Evolutionary conservation across 495 filamentous ascomycete species (phyloP).

Genomic region (Hypoxylon crocopeplum): DNA sequence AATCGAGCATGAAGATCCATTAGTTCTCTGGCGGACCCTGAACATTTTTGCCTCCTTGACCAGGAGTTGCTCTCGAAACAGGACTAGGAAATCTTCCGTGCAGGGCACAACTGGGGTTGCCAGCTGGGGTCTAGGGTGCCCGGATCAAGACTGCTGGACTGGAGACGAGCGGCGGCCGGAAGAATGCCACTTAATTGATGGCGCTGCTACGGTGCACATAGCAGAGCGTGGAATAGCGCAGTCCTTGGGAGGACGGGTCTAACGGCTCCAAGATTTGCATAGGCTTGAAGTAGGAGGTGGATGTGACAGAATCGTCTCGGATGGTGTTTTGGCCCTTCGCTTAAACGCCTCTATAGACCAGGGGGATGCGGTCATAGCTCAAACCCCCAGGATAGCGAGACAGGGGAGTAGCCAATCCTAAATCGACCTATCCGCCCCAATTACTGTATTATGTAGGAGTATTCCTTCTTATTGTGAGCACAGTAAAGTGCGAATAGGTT

Average conservation of each 20-base stretch:
- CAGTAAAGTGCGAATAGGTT: neutral
- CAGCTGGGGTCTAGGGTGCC: slow-evolving; percentile 15
- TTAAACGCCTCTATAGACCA: slow-evolving; percentile 32
- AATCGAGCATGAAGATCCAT: slow-evolving; percentile 60
- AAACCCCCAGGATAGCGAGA: slow-evolving; percentile 13
- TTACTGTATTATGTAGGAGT: neutral
- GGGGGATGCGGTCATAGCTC: slow-evolving; percentile 36
- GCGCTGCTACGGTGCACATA: slow-evolving; percentile 6
- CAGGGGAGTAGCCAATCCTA: slow-evolving; percentile 8
- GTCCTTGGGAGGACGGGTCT: slow-evolving; percentile 16
- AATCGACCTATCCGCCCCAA: neutral
- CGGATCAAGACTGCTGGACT: slow-evolving; percentile 25
- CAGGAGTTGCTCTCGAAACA: slow-evolving; percentile 59
- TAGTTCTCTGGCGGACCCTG: slow-evolving; percentile 26
- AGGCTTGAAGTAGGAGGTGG: slow-evolving; percentile 45
- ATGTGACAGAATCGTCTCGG: slow-evolving; percentile 58
- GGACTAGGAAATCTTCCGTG: slow-evolving; percentile 45
- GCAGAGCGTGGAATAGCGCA: slow-evolving; percentile 20
- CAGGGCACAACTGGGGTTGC: slow-evolving; percentile 29
- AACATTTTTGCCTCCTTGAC: slow-evolving; percentile 39
- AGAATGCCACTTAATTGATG: slow-evolving; percentile 32
- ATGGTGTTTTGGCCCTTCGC: slow-evolving; percentile 50
- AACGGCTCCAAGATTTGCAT: slow-evolving; percentile 29
- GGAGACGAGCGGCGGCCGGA: slow-evolving; percentile 26
- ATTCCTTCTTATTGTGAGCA: neutral